These are phyloP conservation scores for Brassica juncea DNA, from an alignment of 345 rosid species.

Conservation along the genomic window DNA sequence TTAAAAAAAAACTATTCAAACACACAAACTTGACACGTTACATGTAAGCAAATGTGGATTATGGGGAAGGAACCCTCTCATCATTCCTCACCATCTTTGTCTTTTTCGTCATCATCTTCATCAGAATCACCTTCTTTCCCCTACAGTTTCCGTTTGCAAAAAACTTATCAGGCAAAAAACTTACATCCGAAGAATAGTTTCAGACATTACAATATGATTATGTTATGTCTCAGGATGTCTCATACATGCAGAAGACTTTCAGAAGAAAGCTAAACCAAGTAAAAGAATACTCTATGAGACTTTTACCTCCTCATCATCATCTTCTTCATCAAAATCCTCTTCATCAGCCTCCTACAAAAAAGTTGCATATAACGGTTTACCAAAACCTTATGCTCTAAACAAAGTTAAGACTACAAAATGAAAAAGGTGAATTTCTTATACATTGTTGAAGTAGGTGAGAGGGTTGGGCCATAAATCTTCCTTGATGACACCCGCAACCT, in stretches of 20 bases:
- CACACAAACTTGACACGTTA: constrained; percentile 31
- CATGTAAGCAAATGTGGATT: constrained; percentile 35
- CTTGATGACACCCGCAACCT: constrained; percentile 91
- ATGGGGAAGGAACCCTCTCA: neutral
- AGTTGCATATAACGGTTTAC: constrained; percentile 10
- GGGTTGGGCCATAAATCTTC: constrained; percentile 98
- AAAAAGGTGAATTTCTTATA: constrained; percentile 36
- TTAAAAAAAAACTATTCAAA: constrained; percentile 3
- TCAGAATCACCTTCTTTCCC: constrained; percentile 60
- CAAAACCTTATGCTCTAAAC: constrained; percentile 12
- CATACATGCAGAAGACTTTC: neutral
- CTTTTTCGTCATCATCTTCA: constrained; percentile 57
- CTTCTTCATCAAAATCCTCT: constrained; percentile 51
- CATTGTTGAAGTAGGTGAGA: constrained; percentile 77
- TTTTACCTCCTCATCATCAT: constrained; percentile 56
- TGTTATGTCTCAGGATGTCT: neutral
- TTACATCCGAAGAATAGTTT: neutral
- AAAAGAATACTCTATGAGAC: neutral
- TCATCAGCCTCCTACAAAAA: constrained; percentile 66
- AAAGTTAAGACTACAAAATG: neutral
- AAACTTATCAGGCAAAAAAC: neutral
- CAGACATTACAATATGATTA: neutral
- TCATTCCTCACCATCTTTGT: constrained; percentile 41
- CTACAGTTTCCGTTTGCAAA: constrained; percentile 31
- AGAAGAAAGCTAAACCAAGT: neutral